phyloP scores from a whole-genome alignment of 805 yeast species.

The Candida yuanshanica region DNA sequence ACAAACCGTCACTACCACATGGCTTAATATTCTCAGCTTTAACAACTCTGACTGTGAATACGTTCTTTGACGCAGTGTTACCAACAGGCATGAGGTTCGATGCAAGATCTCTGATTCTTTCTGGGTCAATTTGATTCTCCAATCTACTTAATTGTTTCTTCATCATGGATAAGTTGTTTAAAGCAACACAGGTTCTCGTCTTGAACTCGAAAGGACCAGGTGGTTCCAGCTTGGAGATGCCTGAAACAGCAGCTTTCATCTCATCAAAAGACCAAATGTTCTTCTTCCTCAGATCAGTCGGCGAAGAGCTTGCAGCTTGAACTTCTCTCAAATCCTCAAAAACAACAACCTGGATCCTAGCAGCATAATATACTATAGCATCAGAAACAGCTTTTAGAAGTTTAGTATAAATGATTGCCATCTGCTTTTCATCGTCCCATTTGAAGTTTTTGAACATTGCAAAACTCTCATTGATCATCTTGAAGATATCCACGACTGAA shows the following conservation, averaged over 20 bases:
- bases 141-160: constrained; percentile 41
- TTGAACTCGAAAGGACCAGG: constrained; percentile 56
- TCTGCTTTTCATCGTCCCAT: constrained; percentile 64
- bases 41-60: constrained; percentile 59
- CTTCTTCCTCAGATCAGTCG: constrained; percentile 20
- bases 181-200: constrained; percentile 63
- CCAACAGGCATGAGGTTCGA: constrained; percentile 26
- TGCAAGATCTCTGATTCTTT: constrained; percentile 34
- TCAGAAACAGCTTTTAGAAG: constrained; percentile 60
- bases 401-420: constrained; percentile 54
- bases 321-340: constrained; percentile 34
- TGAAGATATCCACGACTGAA: constrained; percentile 64
- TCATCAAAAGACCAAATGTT: constrained; percentile 42
- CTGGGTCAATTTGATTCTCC: constrained; percentile 57
- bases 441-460: constrained; percentile 50
- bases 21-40: constrained; percentile 58
- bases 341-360: constrained; percentile 29
- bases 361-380: constrained; percentile 48
- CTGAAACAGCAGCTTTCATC: constrained; percentile 44
- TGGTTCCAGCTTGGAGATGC: constrained; percentile 29
- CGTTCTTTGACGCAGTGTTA: constrained; percentile 34
- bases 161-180: constrained; percentile 59
- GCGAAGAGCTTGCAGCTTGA: constrained; percentile 16
- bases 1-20: constrained; percentile 37
- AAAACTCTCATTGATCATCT: constrained; percentile 53